These are phyloP conservation scores for Phytophthora cryptogea DNA, from an alignment of 352 stramenopile genomes.

Conservation along the genomic window DNA sequence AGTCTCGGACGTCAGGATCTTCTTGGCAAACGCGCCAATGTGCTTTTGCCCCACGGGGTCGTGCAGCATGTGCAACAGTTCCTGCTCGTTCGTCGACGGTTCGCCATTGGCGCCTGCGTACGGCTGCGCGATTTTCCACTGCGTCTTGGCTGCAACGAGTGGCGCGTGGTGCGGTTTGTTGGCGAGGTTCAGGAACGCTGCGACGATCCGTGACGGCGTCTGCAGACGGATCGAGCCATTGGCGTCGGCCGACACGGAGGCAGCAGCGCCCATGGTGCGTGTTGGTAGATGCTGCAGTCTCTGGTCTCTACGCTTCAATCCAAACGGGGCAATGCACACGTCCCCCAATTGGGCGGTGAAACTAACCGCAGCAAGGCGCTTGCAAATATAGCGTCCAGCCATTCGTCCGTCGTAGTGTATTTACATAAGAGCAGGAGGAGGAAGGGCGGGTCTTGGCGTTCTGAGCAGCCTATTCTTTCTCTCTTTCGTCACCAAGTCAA, in stretches of 20 bases:
- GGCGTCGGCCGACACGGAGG: constrained; percentile 42
- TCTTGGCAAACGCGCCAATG: constrained; percentile 80
- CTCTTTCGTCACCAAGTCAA: constrained; percentile 4
- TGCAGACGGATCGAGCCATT: constrained; percentile 38
- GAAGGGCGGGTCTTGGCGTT: background rate
- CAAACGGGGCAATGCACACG: background rate
- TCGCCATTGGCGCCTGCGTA: constrained; percentile 50
- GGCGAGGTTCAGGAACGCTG: constrained; percentile 50
- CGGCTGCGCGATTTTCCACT: constrained; percentile 72
- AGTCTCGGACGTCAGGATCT: constrained; percentile 82
- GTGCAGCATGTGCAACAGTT: constrained; percentile 70
- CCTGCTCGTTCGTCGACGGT: constrained; percentile 65
- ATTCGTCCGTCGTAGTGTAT: background rate
- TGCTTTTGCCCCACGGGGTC: constrained; percentile 84
- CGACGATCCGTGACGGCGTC: constrained; percentile 51
- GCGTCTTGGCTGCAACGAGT: constrained; percentile 75
- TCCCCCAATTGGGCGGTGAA: constrained; percentile 17
- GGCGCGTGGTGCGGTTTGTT: constrained; percentile 74
- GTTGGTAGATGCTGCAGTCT: background rate
- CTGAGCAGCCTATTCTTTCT: constrained; percentile 7
- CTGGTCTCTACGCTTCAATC: constrained; percentile 5
- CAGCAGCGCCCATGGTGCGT: constrained; percentile 38
- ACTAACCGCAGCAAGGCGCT: constrained; percentile 11
- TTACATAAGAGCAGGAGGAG: background rate
- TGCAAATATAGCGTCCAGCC: constrained; percentile 19